A percentile compares a stretch with the other conserved stretches of the same genome.
Evolutionary conservation across 768 basidiomycete species (phyloP).

Genomic region (Podaxis pistillaris): DNA sequence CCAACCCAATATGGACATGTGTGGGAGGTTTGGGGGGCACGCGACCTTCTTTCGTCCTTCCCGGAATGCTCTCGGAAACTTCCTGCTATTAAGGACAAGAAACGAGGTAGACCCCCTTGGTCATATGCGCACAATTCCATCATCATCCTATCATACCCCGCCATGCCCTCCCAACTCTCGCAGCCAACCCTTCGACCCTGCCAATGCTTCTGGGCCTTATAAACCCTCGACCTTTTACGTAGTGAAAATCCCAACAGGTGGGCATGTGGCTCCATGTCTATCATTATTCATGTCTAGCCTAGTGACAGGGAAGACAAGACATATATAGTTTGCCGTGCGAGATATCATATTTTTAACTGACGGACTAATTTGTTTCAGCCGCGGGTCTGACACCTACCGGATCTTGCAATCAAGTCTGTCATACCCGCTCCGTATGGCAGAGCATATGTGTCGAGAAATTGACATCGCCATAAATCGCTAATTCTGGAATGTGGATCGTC

Average conservation of each 20-base stretch:
- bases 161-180: not conserved
- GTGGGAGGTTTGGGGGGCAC: not conserved
- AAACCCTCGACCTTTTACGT: not conserved
- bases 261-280: not conserved
- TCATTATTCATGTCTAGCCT: not conserved
- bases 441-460: too few relatives aligned
- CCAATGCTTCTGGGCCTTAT: not conserved
- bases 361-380: not conserved
- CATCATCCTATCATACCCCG: not conserved
- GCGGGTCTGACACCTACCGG: not conserved
- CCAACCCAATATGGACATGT: not conserved
- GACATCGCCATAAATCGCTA: too few relatives aligned
- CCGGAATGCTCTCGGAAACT: not conserved
- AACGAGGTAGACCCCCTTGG: not conserved
- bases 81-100: not conserved
- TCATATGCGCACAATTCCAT: not conserved
- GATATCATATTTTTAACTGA: not conserved
- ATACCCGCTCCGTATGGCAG: not conserved
- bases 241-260: not conserved
- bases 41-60: conserved; percentile 4
- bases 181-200: not conserved
- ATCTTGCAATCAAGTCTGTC: not conserved
- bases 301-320: not conserved
- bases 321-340: not conserved
- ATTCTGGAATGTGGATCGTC: too few relatives aligned